Base-by-base conservation (phyloP, 2,329 filamentous ascomycete species). In the Talaromyces sp. region DNA sequence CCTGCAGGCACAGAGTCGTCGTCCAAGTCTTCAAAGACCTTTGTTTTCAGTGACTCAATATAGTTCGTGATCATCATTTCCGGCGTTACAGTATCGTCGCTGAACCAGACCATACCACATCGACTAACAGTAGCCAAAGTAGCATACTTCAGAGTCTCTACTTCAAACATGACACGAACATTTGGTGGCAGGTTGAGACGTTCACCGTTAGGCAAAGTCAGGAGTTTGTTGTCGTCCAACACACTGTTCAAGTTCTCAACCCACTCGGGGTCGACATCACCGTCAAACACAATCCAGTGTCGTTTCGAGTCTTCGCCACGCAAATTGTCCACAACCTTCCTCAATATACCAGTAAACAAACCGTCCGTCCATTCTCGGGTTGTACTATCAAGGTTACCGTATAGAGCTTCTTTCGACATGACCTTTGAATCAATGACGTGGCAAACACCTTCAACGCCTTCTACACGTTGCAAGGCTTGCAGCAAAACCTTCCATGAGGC, bases 41-140 rank as follows among this genome's bases (percentile, higher is more conserved):
- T 86, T 2, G 85, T 88, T 65, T 88, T 87, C 39, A 99, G 84
- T 48, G 87, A 86, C 61, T 94, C 85, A 54, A 99, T 83, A 68
- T 99, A 97, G 74, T 97, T 90, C 62, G 85, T 81, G 40, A 97
- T 88, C 85, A 97, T 89, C 89, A 99, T 96, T 64, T 83, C 84
- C 1, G 93, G 84, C 33, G 91, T 93, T 40, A 99, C 93, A 28
- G 92, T 97, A 69, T 99, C 95, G 67, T 97, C 93, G 70, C 91
- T 99, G 77, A 97, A 99, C 94, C 94, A 99, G 13, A 99, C 95
- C 94, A 99, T 99, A 81, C 94, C 94, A 73, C 94, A 99, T 77
- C 94, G 91, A 86, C 89, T 95, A 69, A 99, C 94, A n/a, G 94
- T 99, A 57, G 94, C 94, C 45, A 99, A 84, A 0, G 94, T 99